These are phyloP conservation scores for Lachnellula occidentalis DNA, from an alignment of 2,329 filamentous ascomycete genomes.

Conservation along the genomic window DNA sequence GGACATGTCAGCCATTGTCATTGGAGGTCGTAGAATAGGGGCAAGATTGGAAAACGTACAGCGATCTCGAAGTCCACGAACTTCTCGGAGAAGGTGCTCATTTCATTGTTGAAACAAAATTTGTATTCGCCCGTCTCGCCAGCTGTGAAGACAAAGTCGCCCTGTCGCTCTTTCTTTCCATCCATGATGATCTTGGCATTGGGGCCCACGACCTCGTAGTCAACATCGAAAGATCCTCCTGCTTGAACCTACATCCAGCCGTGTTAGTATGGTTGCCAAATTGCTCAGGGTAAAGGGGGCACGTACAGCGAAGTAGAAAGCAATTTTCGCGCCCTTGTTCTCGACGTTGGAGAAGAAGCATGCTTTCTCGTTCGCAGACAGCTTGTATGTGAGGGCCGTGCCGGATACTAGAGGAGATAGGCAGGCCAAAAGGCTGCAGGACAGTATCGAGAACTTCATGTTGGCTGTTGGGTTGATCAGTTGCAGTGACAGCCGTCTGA, in stretches of 20 bases:
- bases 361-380: slow-evolving; percentile 84
- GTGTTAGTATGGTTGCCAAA: slow-evolving; percentile 1
- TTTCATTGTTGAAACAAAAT: slow-evolving; percentile 98
- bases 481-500: background rate
- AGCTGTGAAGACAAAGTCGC: slow-evolving; percentile 96
- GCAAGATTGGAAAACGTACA: slow-evolving; percentile 50
- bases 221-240: slow-evolving; percentile 94
- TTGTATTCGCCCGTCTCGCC: slow-evolving; percentile 82
- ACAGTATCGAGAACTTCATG: slow-evolving; percentile 62
- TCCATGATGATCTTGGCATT: slow-evolving; percentile 75
- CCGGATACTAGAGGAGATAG: slow-evolving; percentile 67
- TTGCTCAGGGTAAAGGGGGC: background rate
- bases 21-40: slow-evolving; percentile 2
- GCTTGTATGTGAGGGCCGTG: slow-evolving; percentile 90
- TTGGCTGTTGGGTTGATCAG: slow-evolving; percentile 24
- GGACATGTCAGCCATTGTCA: background rate
- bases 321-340: slow-evolving; percentile 77
- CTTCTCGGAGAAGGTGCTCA: slow-evolving; percentile 97
- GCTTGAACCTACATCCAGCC: slow-evolving; percentile 73
- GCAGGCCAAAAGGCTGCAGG: slow-evolving; percentile 65
- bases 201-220: slow-evolving; percentile 83
- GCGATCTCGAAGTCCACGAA: slow-evolving; percentile 97
- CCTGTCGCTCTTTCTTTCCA: slow-evolving; percentile 87
- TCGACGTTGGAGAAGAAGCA: slow-evolving; percentile 88
- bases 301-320: slow-evolving; percentile 96